These are phyloP conservation scores for Hypoxylon sp. DNA, from an alignment of 2,329 filamentous ascomycete species.

Conservation along the genomic window DNA sequence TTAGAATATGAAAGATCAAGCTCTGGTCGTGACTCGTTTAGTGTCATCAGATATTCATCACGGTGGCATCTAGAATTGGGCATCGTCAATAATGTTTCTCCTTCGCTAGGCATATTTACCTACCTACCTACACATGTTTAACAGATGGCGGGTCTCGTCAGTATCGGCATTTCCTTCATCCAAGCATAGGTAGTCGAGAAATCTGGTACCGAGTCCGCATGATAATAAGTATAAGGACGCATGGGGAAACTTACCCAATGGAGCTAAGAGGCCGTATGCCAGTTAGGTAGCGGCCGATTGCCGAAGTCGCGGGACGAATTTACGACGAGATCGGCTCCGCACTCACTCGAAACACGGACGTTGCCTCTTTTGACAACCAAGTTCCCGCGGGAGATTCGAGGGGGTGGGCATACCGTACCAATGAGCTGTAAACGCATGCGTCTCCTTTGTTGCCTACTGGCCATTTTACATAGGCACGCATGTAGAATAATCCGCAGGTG, in stretches of 20 bases:
- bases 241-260: conserved; percentile 45
- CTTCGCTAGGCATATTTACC: not conserved
- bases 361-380: conserved; percentile 40
- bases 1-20: conserved; percentile 6
- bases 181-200: conserved; percentile 17
- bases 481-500: conserved; percentile 22
- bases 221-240: conserved; percentile 30
- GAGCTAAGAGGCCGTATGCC: conserved; percentile 47
- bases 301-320: conserved; percentile 48
- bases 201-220: conserved; percentile 43
- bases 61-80: conserved; percentile 1
- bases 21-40: conserved; percentile 5
- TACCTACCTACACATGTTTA: conserved; percentile 13
- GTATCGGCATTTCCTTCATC: conserved; percentile 25
- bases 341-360: conserved; percentile 43
- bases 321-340: conserved; percentile 49
- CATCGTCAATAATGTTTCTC: not conserved
- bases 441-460: conserved; percentile 34
- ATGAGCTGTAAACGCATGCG: conserved; percentile 23
- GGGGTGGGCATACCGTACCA: conserved; percentile 24
- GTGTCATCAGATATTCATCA: not conserved
- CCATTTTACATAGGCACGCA: conserved; percentile 9
- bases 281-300: conserved; percentile 48
- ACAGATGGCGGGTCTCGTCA: conserved; percentile 9
- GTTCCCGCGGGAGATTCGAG: conserved; percentile 28